phyloP scores from a whole-genome alignment of 164 flowering plant genomes.

The Stephania japonica region DNA sequence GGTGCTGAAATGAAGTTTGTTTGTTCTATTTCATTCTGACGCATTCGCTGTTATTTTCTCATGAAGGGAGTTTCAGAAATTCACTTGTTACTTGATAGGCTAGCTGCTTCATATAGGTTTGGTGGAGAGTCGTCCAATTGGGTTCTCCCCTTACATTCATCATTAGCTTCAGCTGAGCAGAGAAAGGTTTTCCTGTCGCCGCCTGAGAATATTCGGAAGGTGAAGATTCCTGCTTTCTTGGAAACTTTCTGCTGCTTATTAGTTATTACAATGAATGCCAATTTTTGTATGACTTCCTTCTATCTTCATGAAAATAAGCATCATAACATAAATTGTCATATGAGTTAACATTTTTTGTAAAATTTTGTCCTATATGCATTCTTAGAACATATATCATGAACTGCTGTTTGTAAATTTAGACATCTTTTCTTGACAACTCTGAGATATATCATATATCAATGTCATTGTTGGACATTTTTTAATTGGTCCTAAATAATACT shows the following conservation, averaged over 20 bases:
- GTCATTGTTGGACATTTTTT: too few relatives aligned
- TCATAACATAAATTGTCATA: not conserved
- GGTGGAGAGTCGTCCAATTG: constrained; percentile 73
- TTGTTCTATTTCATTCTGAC: not conserved
- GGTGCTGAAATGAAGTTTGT: not conserved
- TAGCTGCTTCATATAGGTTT: constrained; percentile 70
- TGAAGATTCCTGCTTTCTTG: constrained; percentile 11
- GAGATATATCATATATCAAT: too few relatives aligned
- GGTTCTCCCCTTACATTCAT: constrained; percentile 88
- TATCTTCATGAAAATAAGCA: not conserved
- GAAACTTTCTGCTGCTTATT: not conserved
- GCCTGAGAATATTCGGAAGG: constrained; percentile 77
- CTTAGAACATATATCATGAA: not conserved
- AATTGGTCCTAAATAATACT: too few relatives aligned
- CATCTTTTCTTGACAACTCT: not conserved
- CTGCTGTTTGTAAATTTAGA: not conserved
- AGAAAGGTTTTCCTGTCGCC: constrained; percentile 66
- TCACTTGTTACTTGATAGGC: constrained; percentile 49
- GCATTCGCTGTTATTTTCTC: constrained; percentile 2
- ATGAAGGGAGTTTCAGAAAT: constrained; percentile 83
- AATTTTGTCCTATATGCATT: not conserved
- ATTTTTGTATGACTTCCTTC: not conserved
- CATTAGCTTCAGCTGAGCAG: constrained; percentile 70
- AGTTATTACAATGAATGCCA: not conserved
- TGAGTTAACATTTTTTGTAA: not conserved